Conservation (phyloP, 495 filamentous ascomycete genomes). For the Penicillium desertorum region DNA sequence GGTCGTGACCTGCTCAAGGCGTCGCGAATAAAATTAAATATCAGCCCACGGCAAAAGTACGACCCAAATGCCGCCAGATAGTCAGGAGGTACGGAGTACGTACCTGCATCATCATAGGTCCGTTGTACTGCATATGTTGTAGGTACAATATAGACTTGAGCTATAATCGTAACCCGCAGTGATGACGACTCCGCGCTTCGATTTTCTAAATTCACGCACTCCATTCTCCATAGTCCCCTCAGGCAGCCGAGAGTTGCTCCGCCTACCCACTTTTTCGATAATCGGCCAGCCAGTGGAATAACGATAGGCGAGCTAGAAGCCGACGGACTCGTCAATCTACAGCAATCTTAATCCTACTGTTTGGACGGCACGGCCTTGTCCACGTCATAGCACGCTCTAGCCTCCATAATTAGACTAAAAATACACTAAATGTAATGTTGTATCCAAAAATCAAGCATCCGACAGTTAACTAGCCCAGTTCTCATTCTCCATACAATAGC, state of each 20-base stretch:
- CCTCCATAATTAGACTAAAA: conserved; percentile 1
- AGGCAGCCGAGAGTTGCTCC: background rate
- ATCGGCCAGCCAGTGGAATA: background rate
- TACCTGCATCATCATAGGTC: too few species aligned
- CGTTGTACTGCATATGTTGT: too few species aligned
- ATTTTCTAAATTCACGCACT: conserved; percentile 15
- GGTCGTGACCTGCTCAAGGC: background rate
- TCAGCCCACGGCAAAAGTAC: background rate
- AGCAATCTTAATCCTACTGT: conserved; percentile 20
- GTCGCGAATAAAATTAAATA: conserved; percentile 8
- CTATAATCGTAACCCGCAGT: conserved; percentile 5
- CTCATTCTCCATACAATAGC: background rate
- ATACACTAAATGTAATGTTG: background rate
- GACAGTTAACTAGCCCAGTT: background rate
- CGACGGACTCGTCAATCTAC: conserved; percentile 17
- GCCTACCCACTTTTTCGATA: background rate
- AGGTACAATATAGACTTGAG: background rate
- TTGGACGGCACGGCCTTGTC: conserved; percentile 1
- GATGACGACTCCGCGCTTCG: conserved; percentile 17
- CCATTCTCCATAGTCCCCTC: conserved; percentile 8
- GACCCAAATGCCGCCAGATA: background rate
- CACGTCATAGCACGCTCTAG: conserved; percentile 20
- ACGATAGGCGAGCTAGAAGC: conserved; percentile 15
- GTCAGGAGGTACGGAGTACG: background rate
- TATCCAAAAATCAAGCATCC: background rate